Conservation (phyloP, 2,329 filamentous ascomycete species). For the Apiospora rasikravindrae region DNA sequence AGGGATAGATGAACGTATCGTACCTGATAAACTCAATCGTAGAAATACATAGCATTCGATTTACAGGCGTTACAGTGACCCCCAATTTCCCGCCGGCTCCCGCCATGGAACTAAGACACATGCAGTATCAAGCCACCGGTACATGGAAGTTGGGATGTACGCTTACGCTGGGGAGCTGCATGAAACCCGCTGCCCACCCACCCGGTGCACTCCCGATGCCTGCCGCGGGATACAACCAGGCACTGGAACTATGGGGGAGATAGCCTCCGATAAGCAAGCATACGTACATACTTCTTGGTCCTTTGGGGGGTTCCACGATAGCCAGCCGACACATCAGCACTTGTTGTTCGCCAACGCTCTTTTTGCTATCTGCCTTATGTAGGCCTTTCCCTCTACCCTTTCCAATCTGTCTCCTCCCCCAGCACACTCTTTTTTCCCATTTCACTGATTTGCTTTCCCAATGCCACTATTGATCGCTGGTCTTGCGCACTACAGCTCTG, state of each 20-base stretch:
- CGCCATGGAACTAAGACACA: not conserved
- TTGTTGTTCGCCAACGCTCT: not conserved
- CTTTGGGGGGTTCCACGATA: constrained; percentile 10
- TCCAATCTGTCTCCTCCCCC: not conserved
- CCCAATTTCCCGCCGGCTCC: not conserved
- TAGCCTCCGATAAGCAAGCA: constrained; percentile 4
- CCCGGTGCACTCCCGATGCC: not conserved
- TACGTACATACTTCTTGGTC: not conserved
- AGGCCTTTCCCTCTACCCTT: not conserved
- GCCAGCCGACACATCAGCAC: not conserved
- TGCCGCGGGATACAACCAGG: constrained; percentile 1
- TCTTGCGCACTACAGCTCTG: not conserved
- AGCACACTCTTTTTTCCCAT: not conserved
- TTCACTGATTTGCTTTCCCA: not conserved
- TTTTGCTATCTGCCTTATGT: not conserved
- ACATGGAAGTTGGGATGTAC: not conserved
- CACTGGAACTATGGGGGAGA: not conserved
- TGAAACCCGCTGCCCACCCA: constrained; percentile 6
- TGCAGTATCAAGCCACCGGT: not conserved
- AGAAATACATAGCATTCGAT: not conserved
- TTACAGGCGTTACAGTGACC: not conserved
- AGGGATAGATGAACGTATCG: not conserved
- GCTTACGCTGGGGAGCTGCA: not conserved
- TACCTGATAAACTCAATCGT: not conserved
- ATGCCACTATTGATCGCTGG: not conserved